Evolutionary conservation across 805 yeast genomes (phyloP), one percentile per base, ranked within the genome.

Genomic region (Brettanomyces naardenensis): DNA sequence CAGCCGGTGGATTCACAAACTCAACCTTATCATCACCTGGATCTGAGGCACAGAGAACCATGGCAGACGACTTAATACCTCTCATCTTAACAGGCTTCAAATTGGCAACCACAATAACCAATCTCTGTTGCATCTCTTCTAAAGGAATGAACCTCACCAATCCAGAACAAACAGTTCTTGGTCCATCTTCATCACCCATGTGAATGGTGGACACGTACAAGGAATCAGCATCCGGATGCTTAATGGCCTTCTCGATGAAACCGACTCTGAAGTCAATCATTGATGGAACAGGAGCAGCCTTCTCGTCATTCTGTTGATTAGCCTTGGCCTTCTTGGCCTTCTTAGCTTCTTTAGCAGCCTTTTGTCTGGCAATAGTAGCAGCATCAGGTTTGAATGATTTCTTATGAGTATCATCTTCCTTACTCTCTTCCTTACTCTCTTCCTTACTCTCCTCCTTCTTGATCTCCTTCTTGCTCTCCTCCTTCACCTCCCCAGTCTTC

Each of bases 121-220:
- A 75, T 62, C 97, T 81, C 62, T 86, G 76, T 73, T 92, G 98
- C 95, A 92, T 82, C 31, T 83, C 95, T 66, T 92, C 97, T 47
- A 94, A 61, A 29, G 95, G 80, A 58, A 85, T 73, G 65, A 84
- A 78, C 51, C 86, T 86, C 45, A 88, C 97, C 54, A 92, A 72
- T 51, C 99, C 99, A 10, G 96, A 86, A 69, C 98, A 92, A 40
- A 92, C 95, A 22, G 97, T 92, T 71, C 99, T 79, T 56, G 99
- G 98, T 43, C 94, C 95, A 59, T 86, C 95, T 45, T 71, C 89
- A 53, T 92, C 99, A 49, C 98, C 99, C 71, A 85, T 79, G 46
- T 94, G 86, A 53, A 92, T 92, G 37, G 98, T 92, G 21, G 97
- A 92, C 40, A 92, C 95, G 61, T 92, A 92, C 53, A 92, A 71